Conservation (phyloP, 768 basidiomycete species). For the Collybia sp. region DNA sequence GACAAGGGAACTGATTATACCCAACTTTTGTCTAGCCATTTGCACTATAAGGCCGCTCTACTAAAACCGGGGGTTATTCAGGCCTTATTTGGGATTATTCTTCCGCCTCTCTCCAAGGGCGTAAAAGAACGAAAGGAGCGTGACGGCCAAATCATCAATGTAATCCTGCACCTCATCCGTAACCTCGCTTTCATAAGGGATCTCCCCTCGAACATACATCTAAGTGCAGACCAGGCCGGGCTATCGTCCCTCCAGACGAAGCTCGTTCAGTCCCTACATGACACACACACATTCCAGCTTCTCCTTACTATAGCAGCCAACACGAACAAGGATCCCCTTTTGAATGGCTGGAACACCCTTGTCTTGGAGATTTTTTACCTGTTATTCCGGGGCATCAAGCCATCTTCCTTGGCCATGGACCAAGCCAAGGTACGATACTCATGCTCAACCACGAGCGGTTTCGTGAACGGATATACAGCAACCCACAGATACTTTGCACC, state of each 20-base stretch:
- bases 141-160: slow-evolving; percentile 83
- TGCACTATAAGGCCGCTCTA: slow-evolving; percentile 84
- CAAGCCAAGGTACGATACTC: slow-evolving; percentile 54
- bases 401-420: slow-evolving; percentile 49
- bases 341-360: slow-evolving; percentile 84
- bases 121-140: slow-evolving; percentile 66
- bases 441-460: slow-evolving; percentile 5
- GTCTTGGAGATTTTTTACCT: slow-evolving; percentile 93
- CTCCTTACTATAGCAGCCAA: slow-evolving; percentile 86
- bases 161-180: slow-evolving; percentile 84
- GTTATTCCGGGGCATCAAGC: slow-evolving; percentile 76
- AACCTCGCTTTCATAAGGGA: slow-evolving; percentile 96
- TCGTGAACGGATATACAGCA: slow-evolving; percentile 37
- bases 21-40: slow-evolving; percentile 72
- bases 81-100: slow-evolving; percentile 67
- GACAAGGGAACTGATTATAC: slow-evolving; percentile 89
- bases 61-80: slow-evolving; percentile 65
- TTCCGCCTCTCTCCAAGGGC: slow-evolving; percentile 74
- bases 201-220: slow-evolving; percentile 62
- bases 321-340: slow-evolving; percentile 66
- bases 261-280: slow-evolving; percentile 65
- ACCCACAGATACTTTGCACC: slow-evolving; percentile 62
- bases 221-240: slow-evolving; percentile 77
- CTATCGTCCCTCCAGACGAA: slow-evolving; percentile 74
- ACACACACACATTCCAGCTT: slow-evolving; percentile 70